Percentiles rank a stretch among this genome's conserved stretches.
Evolutionary conservation across 306 rosid species (phyloP).

Genomic region (Purshia tridentata): DNA sequence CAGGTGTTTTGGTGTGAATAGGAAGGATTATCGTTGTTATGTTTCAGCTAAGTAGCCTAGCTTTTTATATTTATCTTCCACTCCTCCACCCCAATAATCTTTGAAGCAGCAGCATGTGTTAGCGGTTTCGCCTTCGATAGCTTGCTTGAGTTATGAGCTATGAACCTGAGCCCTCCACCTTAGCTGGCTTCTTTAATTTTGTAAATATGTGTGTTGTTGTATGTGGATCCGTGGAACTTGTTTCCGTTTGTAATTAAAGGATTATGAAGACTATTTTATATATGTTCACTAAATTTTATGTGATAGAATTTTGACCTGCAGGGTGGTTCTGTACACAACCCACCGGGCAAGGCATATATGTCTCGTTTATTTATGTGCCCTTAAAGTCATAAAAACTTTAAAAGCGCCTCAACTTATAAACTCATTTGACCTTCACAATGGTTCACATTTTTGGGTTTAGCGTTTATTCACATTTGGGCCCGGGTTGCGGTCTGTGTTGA

Average conservation of each 20-base stretch:
- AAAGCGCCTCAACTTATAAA: too few species aligned
- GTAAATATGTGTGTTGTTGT: conserved; percentile 47
- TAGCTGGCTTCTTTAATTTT: conserved; percentile 25
- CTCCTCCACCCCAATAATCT: conserved; percentile 18
- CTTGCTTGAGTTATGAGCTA: conserved; percentile 17
- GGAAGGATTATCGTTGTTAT: conserved; percentile 26
- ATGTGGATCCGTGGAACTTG: conserved; percentile 30
- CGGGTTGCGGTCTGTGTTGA: too few species aligned
- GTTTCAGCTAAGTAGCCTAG: conserved; percentile 4
- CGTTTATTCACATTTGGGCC: too few species aligned
- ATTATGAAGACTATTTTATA: conserved; percentile 6
- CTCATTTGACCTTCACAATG: too few species aligned
- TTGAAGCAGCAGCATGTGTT: conserved; percentile 26
- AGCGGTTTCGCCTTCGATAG: conserved; percentile 8
- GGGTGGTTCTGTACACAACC: too few species aligned
- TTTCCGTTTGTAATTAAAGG: conserved; percentile 35
- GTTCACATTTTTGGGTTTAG: too few species aligned
- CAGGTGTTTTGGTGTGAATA: conserved; percentile 39
- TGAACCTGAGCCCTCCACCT: conserved; percentile 36
- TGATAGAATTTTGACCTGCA: background rate
- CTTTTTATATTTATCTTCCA: conserved; percentile 21
- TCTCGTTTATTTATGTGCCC: too few species aligned
- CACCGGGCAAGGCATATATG: too few species aligned
- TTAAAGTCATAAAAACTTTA: too few species aligned
- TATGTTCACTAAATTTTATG: conserved; percentile 10